These are phyloP conservation scores for Dryadomyces quercus-mongolicae DNA, from an alignment of 2,329 filamentous ascomycete genomes.

Conservation along the genomic window DNA sequence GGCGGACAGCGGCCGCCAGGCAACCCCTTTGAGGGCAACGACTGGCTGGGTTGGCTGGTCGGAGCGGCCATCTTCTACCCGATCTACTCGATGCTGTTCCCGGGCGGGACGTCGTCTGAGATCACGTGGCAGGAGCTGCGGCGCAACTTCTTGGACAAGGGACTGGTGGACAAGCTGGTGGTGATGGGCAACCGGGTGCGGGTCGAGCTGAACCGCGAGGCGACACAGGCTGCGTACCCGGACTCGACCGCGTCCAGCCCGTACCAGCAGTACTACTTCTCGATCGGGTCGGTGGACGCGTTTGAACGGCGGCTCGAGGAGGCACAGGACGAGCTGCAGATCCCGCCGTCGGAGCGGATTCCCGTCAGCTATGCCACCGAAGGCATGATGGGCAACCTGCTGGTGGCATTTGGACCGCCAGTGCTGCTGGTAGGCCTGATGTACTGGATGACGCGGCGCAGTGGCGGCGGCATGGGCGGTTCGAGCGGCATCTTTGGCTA, in stretches of 20 bases:
- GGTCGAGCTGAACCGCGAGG: slow-evolving; percentile 69
- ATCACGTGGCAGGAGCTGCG: slow-evolving; percentile 98
- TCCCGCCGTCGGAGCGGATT: slow-evolving; percentile 79
- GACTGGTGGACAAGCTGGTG: slow-evolving; percentile 85
- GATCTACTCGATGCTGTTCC: slow-evolving; percentile 28
- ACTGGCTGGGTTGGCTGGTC: slow-evolving; percentile 37
- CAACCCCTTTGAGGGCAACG: slow-evolving; percentile 23
- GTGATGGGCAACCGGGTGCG: slow-evolving; percentile 62
- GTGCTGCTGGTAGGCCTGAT: slow-evolving; percentile 75
- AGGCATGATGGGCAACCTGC: slow-evolving; percentile 58
- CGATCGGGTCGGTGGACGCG: slow-evolving; percentile 84
- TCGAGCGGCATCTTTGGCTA: slow-evolving; percentile 84
- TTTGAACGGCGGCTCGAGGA: slow-evolving; percentile 85
- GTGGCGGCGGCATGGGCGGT: slow-evolving; percentile 46
- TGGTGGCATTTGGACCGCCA: slow-evolving; percentile 75
- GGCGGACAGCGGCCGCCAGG: slow-evolving; percentile 15
- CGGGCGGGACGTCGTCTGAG: slow-evolving; percentile 43
- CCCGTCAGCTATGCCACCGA: slow-evolving; percentile 80
- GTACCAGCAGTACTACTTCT: slow-evolving; percentile 81
- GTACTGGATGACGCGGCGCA: slow-evolving; percentile 66
- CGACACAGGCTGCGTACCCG: slow-evolving; percentile 59
- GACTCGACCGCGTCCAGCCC: slow-evolving; percentile 58
- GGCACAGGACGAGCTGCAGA: slow-evolving; percentile 76
- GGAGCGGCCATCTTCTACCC: slow-evolving; percentile 33
- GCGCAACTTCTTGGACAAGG: slow-evolving; percentile 89